Base-by-base conservation (phyloP, 495 filamentous ascomycete species). In the Penicillium ucsense region DNA sequence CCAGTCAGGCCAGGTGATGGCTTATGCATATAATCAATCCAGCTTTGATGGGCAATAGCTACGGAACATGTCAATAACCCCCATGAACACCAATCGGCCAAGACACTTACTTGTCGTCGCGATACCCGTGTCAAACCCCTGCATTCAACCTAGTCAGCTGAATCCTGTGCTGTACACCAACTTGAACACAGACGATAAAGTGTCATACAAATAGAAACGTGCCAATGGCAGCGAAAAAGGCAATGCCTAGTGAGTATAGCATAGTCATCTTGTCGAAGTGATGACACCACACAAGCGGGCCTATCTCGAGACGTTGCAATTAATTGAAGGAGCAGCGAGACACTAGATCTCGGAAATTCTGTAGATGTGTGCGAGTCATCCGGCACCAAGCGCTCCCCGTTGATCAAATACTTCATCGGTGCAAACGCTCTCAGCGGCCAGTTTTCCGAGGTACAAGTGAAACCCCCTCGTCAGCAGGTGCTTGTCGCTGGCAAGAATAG, bases 21-120 rank as follows among this genome's bases (percentile, higher is more conserved):
- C 37, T 75, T 51, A 33, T 70, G 31, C 76, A 81, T 80, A 53
- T 80, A 81, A 51, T 75, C 67, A 41, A 79, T 71, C 75, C 75
- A 81, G 56, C 76, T 79, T 57, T 74, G 55, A 53, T 81, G 78
- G 8, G 78, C 76, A 45, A 81, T 81, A 30, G 78, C 76, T 79
- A 43, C 36, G 12, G 8, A 27, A 30, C n/a, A 30, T n/a, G 8
- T 41, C 6, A 41, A 5, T 11, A 20, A 10, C n/a, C 5, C 8
- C 8, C 9, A 8, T 57, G 40, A 60, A 60, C 47, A 38, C 38
- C 32, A 27, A 8, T 8, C 38, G 20, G 20, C 3, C 5, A 11
- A 3, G 11, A n/a, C 11, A 70, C 75, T 69, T 46, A 79, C 76
- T 78, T 10, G 76, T 78, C 28, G 75, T 79, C n/a, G 74, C 75